A percentile compares a stretch with the other conserved stretches of the same genome.
These are phyloP conservation scores for Schoenoplectus tabernaemontani DNA, from an alignment of 202 grass and related monocot species.

Conservation along the genomic window DNA sequence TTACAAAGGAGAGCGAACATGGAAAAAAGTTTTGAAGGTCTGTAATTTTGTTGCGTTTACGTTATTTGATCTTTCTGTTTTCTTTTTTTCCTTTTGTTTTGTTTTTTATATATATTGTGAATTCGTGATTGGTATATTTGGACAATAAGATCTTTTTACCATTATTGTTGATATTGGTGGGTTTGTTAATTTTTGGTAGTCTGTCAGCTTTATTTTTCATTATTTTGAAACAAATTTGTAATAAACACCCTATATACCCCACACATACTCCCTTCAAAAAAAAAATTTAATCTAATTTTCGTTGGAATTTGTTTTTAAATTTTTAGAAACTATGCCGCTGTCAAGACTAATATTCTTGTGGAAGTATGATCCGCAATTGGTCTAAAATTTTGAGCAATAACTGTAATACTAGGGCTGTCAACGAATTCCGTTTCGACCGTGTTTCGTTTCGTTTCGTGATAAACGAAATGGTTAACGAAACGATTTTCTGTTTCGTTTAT, in stretches of 20 bases:
- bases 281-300: neutral
- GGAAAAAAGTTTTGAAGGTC: neutral
- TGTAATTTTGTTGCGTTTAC: slow-evolving; percentile 8
- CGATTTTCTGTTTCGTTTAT: too few relatives aligned
- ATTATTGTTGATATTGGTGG: neutral
- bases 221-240: neutral
- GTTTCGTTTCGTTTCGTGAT: too few relatives aligned
- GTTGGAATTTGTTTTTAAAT: neutral
- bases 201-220: neutral
- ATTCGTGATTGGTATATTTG: neutral
- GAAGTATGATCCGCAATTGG: too few relatives aligned
- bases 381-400: too few relatives aligned
- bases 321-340: neutral
- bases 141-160: neutral
- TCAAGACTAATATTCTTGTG: too few relatives aligned
- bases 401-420: too few relatives aligned
- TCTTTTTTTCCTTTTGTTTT: neutral
- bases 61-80: neutral
- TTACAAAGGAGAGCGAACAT: neutral
- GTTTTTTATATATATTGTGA: neutral
- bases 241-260: neutral
- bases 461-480: too few relatives aligned
- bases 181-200: neutral
- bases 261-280: neutral
- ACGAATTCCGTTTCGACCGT: too few relatives aligned